A percentile compares a stretch with the other conserved stretches of the same genome.
These are phyloP conservation scores for Pseudogymnoascus sp. DNA, from an alignment of 2,329 filamentous ascomycete species.

Conservation along the genomic window DNA sequence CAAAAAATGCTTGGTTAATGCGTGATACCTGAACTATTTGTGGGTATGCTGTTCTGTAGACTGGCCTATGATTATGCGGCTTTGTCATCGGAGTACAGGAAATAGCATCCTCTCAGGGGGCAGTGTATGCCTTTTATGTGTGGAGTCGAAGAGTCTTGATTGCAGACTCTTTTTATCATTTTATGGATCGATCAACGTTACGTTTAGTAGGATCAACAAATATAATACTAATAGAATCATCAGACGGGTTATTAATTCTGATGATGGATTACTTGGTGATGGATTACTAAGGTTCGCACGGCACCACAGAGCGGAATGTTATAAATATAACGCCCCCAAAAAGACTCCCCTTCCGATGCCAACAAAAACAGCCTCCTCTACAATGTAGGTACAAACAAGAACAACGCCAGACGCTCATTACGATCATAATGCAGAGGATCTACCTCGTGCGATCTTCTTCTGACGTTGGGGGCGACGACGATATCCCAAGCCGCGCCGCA, in stretches of 20 bases:
- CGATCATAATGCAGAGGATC: not conserved
- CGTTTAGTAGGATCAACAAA: not conserved
- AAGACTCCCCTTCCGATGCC: not conserved
- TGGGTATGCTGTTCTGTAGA: not conserved
- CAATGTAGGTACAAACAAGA: not conserved
- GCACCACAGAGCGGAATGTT: not conserved
- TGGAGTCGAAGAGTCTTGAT: not conserved
- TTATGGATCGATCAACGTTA: not conserved
- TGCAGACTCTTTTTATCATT: not conserved
- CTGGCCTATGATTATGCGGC: not conserved
- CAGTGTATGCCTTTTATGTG: not conserved
- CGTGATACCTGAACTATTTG: not conserved
- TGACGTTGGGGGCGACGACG: not conserved
- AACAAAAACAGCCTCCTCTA: not conserved
- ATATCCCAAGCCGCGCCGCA: not conserved
- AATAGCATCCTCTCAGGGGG: not conserved
- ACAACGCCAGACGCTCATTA: not conserved
- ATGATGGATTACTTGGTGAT: not conserved
- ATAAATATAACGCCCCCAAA: not conserved
- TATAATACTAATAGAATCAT: not conserved
- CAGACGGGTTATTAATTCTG: not conserved
- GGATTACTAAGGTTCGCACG: not conserved
- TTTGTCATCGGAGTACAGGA: not conserved
- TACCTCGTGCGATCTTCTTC: slow-evolving; percentile 6
- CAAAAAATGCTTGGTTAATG: not conserved